Evolutionary conservation across 495 filamentous ascomycete species (phyloP), one percentile per base, ranked within the genome.

Genomic region (Trichoderma reesei): DNA sequence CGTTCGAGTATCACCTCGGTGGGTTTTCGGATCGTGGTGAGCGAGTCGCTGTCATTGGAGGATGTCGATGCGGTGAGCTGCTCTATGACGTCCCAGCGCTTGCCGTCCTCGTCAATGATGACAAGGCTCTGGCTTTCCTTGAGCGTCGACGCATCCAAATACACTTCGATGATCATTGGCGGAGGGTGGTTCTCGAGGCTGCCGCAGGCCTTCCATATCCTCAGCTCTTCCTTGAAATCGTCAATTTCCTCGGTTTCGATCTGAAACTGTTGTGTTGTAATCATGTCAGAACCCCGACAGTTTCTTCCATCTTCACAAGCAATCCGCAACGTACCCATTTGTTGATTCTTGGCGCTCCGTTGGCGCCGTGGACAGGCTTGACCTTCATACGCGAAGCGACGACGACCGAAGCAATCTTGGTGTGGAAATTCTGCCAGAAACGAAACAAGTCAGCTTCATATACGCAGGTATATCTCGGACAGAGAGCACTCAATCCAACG

Each of bases 201-300:
- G 75, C 93, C 90, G 64, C 86, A 89, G 38, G 75, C 81, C 75
- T 83, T 88, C 91, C 92, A 98, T 48, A 86, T 79, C 67, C 82
- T 80, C 39, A 97, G 80, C 65, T 92, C 88, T 64, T 96, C 87
- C 69, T 85, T 80, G 66, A 94, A 88, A 51, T 85, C 85, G 69
- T 96, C 91, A 63, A 91, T 92, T 63, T 98, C 94, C 67, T 96
- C 91, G 56, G 96, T 81, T 60, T 96, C 90, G 67, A 97, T 84
- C 72, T 96, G 94, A 75, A 97, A 98, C 94, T 98, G 64, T 33
- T 37, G 33, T 98, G 64, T 33, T 37, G 33, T 3, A 67, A 14
- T 10, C 33, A 20, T 3, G 26, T 41, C 38, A 54, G 42, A 31
- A 14, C n/a, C 1, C n/a, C 11, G 41, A 42, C n/a, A 11, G 36